A percentile compares a stretch with the other conserved stretches of the same genome.
phyloP scores from a whole-genome alignment of 139 green algal genomes.

The Pleodorina starrii region DNA sequence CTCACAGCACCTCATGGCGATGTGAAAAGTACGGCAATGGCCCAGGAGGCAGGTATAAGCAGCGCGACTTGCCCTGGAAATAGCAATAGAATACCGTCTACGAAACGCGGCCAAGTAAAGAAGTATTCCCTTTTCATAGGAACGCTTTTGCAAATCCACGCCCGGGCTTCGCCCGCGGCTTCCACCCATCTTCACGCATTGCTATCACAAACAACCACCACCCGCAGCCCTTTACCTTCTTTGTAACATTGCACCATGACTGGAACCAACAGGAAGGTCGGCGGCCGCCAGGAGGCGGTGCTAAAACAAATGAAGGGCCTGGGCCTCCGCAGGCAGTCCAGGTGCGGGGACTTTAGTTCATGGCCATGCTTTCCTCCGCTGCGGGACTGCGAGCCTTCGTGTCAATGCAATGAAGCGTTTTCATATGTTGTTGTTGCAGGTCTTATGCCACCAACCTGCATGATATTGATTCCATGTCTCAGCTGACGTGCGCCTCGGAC shows the following conservation, averaged over 20 bases:
- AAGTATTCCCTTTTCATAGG: not conserved
- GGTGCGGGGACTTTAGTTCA: not conserved
- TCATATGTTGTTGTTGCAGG: not conserved
- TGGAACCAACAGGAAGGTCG: not conserved
- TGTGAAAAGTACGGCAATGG: no score
- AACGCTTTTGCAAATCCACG: not conserved
- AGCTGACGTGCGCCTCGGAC: constrained; percentile 10
- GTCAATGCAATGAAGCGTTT: not conserved
- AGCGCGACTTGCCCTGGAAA: no score
- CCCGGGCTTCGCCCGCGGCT: constrained; percentile 25
- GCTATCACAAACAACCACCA: not conserved
- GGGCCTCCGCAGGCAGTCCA: constrained; percentile 2
- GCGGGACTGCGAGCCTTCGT: no score
- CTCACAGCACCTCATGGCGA: no score
- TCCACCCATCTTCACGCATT: not conserved
- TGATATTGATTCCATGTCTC: constrained; percentile 1
- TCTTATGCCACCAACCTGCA: constrained; percentile 33
- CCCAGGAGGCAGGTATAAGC: no score
- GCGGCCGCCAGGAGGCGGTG: not conserved
- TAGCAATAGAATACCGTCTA: no score
- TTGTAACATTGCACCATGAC: not conserved
- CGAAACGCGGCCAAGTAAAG: no score
- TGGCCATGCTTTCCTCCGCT: no score
- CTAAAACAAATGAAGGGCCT: constrained; percentile 26
- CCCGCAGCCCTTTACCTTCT: not conserved